Evolutionary conservation across 495 filamentous ascomycete genomes (phyloP), one percentile per base, ranked within the genome.

Genomic region (Clohesyomyces aquaticus): DNA sequence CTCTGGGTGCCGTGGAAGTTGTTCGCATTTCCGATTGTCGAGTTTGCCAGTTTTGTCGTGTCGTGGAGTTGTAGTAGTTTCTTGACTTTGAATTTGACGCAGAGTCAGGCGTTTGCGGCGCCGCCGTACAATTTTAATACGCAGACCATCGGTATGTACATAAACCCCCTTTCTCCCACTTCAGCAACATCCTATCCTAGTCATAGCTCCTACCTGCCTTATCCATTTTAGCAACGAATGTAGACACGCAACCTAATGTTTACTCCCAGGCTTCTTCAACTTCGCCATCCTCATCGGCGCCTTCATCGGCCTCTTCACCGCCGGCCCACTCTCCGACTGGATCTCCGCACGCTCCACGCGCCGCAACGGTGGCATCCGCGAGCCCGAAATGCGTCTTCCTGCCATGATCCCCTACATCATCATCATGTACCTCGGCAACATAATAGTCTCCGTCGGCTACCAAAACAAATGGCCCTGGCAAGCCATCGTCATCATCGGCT

Each of bases 371-470:
- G 86, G 85, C 12, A 84, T 89, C 68, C 81, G 86, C 51, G 87
- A 90, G 73, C 85, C 86, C 0, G 87, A 90, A 70, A 89, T 90
- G 87, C 77, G 86, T 21, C 72, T 89, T 26, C 82, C 81, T 4
- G 79, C 84, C 0, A 81, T 87, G 76, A 78, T 87, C n/a, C 82
- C 82, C 12, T 83, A 83, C 50, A 78, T 85, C 10, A 63, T 86
- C 10, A 76, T 86, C 48, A 80, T 79, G 70, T 79, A 83, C 4
- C 74, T 85, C 11, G 87, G 87, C 0, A 84, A 85, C 55, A 80
- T 88, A 32, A 72, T 88, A 27, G 83, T 83, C 11, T 82, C 83
- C 6, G 80, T 87, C 63, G 84, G 84, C 1, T 87, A 86, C 52
- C 61, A 86, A 62, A 68, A 83, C 48, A 69, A 81, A 55, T 79